Conservation (phyloP, 1,284 basidiomycete species). For the Sphagnurus paluster region DNA sequence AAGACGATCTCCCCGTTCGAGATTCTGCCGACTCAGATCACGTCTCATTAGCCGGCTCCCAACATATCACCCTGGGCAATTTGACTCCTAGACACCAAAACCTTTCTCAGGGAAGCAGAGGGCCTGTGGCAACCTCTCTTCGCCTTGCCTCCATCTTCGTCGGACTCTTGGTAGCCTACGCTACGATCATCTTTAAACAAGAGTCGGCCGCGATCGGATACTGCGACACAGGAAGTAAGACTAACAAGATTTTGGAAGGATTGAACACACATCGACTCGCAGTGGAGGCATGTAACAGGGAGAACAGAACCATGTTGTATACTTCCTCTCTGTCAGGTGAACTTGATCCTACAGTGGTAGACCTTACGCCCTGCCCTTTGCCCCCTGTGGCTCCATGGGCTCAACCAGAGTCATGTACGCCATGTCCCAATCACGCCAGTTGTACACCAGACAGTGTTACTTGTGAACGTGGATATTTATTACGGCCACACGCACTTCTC, state of each 20-base stretch:
- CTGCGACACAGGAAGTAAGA: conserved; percentile 69
- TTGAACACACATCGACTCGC: conserved; percentile 45
- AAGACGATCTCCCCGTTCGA: conserved; percentile 35
- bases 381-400: conserved; percentile 57
- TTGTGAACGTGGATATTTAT: conserved; percentile 78
- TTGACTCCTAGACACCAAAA: conserved; percentile 3
- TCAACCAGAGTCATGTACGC: conserved; percentile 73
- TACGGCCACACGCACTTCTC: conserved; percentile 63
- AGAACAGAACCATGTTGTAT: conserved; percentile 45
- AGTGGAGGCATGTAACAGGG: conserved; percentile 59
- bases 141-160: conserved; percentile 30
- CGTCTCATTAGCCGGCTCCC: too few relatives aligned
- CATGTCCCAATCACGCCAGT: conserved; percentile 81
- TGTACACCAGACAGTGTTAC: conserved; percentile 66
- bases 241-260: conserved; percentile 61
- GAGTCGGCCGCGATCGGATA: conserved; percentile 79
- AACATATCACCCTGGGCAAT: too few relatives aligned
- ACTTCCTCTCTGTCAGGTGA: conserved; percentile 21
- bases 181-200: conserved; percentile 54
- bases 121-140: conserved; percentile 26
- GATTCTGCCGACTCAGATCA: too few relatives aligned
- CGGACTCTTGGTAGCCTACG: conserved; percentile 18
- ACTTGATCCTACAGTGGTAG: conserved; percentile 20
- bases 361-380: conserved; percentile 49
- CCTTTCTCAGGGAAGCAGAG: conserved; percentile 4